A percentile compares a stretch with the other conserved stretches of the same genome.
These are phyloP conservation scores for Moringa oleifera DNA, from an alignment of 345 rosid genomes.

Conservation along the genomic window DNA sequence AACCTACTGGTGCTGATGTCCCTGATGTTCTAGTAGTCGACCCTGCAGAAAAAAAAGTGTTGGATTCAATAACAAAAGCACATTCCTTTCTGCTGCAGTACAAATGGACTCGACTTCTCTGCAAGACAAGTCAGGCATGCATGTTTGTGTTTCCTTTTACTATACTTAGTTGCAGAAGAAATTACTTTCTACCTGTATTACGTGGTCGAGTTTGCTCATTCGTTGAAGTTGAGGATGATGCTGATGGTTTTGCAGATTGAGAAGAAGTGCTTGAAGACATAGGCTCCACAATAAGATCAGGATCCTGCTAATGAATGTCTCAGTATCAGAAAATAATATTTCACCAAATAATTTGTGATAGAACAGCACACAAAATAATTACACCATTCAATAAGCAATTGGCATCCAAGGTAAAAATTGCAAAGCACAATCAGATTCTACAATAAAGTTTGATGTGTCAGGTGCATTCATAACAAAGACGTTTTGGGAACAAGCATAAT, in stretches of 20 bases:
- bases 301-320: conserved; percentile 47
- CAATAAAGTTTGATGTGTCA: no score
- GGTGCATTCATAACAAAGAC: no score
- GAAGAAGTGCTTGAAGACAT: conserved; percentile 56
- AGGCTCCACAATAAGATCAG: conserved; percentile 81
- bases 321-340: not conserved
- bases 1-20: conserved; percentile 48
- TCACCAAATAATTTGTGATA: no score
- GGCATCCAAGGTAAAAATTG: not conserved
- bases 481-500: no score
- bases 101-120: not conserved
- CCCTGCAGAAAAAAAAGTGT: conserved; percentile 35
- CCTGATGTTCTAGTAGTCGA: conserved; percentile 60
- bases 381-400: not conserved
- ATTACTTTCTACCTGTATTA: conserved; percentile 38
- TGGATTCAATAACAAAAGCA: conserved; percentile 8
- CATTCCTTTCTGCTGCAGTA: not conserved
- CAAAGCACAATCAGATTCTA: no score
- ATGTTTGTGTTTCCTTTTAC: not conserved
- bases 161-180: not conserved
- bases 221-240: conserved; percentile 50
- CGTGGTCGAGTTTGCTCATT: conserved; percentile 50
- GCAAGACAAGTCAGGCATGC: not conserved
- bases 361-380: no score
- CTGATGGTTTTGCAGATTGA: conserved; percentile 52